Percentiles rank a stretch among this genome's conserved stretches.
Evolutionary conservation across 345 rosid species (phyloP).

Genomic region (Citrus glauca): DNA sequence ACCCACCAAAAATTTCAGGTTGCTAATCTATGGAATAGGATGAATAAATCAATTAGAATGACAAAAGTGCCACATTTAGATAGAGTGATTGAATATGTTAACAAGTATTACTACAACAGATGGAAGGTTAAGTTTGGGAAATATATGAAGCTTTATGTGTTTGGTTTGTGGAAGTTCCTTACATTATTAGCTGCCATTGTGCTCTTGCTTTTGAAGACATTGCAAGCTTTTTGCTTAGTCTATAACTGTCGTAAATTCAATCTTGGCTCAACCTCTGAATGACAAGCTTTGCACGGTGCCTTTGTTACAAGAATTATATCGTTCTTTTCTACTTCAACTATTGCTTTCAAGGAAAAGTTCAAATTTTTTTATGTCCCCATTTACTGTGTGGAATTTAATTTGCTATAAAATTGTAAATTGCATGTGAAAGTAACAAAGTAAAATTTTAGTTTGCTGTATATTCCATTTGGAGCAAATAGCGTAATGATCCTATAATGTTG

Average conservation of each 20-base stretch:
- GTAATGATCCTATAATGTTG: too few species aligned
- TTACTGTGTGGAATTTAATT: too few species aligned
- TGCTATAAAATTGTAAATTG: too few species aligned
- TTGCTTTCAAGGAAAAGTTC: too few species aligned
- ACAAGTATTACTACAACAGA: slow-evolving; percentile 44
- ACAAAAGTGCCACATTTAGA: slow-evolving; percentile 60
- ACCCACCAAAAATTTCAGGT: too few species aligned
- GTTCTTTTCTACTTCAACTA: neutral
- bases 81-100: slow-evolving; percentile 65
- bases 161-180: slow-evolving; percentile 61
- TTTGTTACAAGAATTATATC: too few species aligned
- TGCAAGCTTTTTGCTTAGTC: slow-evolving; percentile 49
- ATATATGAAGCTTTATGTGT: slow-evolving; percentile 38
- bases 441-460: too few species aligned
- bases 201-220: slow-evolving; percentile 41
- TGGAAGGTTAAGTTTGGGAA: slow-evolving; percentile 51
- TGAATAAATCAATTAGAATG: slow-evolving; percentile 59
- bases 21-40: slow-evolving; percentile 73
- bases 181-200: slow-evolving; percentile 43
- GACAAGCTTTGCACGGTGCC: neutral
- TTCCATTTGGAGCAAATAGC: too few species aligned
- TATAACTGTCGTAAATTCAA: slow-evolving; percentile 13
- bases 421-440: too few species aligned
- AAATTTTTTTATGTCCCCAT: too few species aligned
- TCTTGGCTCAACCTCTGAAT: neutral